These are phyloP conservation scores for Syncephalis fuscata DNA, from an alignment of 371 early-diverging fungal species.

Conservation along the genomic window DNA sequence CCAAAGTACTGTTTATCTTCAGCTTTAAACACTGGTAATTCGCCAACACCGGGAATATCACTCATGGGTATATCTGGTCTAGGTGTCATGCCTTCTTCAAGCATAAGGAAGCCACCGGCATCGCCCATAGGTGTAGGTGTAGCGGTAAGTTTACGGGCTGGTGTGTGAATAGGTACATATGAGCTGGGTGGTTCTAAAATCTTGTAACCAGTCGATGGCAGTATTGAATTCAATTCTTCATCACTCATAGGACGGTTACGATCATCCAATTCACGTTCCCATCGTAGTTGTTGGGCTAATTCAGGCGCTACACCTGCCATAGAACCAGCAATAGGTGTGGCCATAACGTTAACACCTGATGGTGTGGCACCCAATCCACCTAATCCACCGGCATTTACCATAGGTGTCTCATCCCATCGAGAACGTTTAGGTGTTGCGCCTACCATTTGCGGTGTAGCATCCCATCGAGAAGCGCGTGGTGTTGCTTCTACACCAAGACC, in stretches of 20 bases:
- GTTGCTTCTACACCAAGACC: slow-evolving; percentile 5
- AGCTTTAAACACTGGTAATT: slow-evolving; percentile 86
- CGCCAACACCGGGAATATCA: slow-evolving; percentile 81
- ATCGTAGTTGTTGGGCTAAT: slow-evolving; percentile 49
- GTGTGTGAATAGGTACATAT: slow-evolving; percentile 90
- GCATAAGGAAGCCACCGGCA: slow-evolving; percentile 77
- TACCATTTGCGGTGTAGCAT: slow-evolving; percentile 37
- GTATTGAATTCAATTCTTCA: slow-evolving; percentile 85
- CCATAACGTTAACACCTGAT: slow-evolving; percentile 48
- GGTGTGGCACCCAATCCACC: slow-evolving; percentile 60
- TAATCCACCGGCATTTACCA: slow-evolving; percentile 16
- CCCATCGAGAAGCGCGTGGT: slow-evolving; percentile 29
- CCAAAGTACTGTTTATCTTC: slow-evolving; percentile 96
- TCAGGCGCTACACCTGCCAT: slow-evolving; percentile 19
- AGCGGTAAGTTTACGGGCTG: slow-evolving; percentile 84
- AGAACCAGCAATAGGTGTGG: slow-evolving; percentile 50
- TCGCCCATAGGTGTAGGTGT: slow-evolving; percentile 82
- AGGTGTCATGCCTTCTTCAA: slow-evolving; percentile 34
- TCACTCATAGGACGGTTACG: slow-evolving; percentile 78
- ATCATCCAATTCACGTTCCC: slow-evolving; percentile 71
- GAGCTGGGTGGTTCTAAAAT: slow-evolving; percentile 78
- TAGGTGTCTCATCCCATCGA: slow-evolving; percentile 77
- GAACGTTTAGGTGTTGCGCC: slow-evolving; percentile 43
- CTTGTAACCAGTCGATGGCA: slow-evolving; percentile 82
- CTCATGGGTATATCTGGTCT: slow-evolving; percentile 48